Percentiles rank a stretch among this genome's conserved stretches.
Evolutionary conservation across 305 asterid species (phyloP).

Genomic region (Striga hermonthica): DNA sequence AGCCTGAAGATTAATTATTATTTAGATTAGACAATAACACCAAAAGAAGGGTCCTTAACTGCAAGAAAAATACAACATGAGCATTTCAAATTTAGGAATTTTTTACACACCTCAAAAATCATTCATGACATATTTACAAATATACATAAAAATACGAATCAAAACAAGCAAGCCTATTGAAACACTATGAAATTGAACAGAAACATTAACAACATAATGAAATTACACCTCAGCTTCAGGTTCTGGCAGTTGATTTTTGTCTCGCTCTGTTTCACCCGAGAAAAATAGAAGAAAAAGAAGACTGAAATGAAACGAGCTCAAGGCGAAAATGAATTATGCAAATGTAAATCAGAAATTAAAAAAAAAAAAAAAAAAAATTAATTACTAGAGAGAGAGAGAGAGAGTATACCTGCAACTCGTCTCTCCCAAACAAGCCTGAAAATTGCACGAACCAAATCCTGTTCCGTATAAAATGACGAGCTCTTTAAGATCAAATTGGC

Average conservation of each 20-base stretch:
- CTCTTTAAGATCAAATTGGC: background rate
- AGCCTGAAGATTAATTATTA: conserved; percentile 34
- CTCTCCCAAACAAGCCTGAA: conserved; percentile 69
- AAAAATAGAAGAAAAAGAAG: background rate
- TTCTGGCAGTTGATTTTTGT: conserved; percentile 59
- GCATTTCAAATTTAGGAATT: conserved; percentile 16
- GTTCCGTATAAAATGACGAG: conserved; percentile 28
- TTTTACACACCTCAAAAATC: background rate
- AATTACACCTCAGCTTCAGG: conserved; percentile 55
- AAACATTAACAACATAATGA: background rate
- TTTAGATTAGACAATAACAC: conserved; percentile 7
- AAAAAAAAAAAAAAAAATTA: background rate
- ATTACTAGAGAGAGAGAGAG: background rate
- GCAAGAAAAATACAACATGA: background rate
- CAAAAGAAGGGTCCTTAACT: background rate
- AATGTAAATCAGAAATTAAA: background rate
- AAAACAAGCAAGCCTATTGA: background rate
- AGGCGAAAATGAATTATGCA: background rate
- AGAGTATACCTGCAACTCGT: conserved; percentile 59
- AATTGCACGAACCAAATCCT: conserved; percentile 76
- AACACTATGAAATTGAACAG: conserved; percentile 4
- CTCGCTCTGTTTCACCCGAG: conserved; percentile 51
- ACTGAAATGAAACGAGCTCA: background rate
- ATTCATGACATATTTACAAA: background rate
- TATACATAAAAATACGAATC: background rate